Percentiles rank a stretch among this genome's conserved stretches.
These are phyloP conservation scores for Mesembryanthemum crystallinum DNA, from an alignment of 148 eudicot species.

Conservation along the genomic window DNA sequence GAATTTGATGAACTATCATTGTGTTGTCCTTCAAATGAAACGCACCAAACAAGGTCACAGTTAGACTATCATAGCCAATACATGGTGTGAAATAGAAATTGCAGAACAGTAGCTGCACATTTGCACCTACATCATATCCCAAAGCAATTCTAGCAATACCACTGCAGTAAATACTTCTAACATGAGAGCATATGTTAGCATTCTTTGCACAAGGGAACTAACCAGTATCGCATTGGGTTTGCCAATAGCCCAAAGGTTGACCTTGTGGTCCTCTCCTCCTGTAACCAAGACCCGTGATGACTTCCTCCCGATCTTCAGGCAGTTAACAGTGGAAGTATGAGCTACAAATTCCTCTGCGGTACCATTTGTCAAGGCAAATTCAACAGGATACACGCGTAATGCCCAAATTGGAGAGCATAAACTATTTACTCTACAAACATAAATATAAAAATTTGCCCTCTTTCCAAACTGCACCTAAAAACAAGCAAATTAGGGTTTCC, in stretches of 20 bases:
- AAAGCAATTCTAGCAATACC: background rate
- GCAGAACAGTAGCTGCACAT: background rate
- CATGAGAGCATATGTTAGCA: background rate
- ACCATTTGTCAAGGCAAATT: constrained; percentile 42
- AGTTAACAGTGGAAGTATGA: constrained; percentile 81
- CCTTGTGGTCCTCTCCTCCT: constrained; percentile 99
- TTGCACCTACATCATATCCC: background rate
- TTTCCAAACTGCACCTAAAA: background rate
- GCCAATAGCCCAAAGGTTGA: constrained; percentile 98
- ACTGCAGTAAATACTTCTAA: background rate
- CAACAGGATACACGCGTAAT: background rate
- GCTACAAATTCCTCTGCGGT: constrained; percentile 96
- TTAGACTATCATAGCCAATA: background rate
- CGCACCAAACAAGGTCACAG: background rate
- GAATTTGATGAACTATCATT: background rate
- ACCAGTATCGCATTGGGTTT: constrained; percentile 96
- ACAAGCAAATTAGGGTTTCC: background rate
- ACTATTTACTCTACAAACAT: background rate
- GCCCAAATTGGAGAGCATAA: background rate
- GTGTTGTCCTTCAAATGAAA: background rate
- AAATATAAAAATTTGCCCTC: background rate
- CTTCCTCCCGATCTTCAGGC: constrained; percentile 92
- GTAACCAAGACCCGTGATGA: constrained; percentile 92
- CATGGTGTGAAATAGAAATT: background rate
- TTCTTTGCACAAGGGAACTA: constrained; percentile 24